A percentile compares a stretch with the other conserved stretches of the same genome.
Evolutionary conservation across 2,329 filamentous ascomycete genomes (phyloP).

Genomic region (Conoideocrella luteorostrata): DNA sequence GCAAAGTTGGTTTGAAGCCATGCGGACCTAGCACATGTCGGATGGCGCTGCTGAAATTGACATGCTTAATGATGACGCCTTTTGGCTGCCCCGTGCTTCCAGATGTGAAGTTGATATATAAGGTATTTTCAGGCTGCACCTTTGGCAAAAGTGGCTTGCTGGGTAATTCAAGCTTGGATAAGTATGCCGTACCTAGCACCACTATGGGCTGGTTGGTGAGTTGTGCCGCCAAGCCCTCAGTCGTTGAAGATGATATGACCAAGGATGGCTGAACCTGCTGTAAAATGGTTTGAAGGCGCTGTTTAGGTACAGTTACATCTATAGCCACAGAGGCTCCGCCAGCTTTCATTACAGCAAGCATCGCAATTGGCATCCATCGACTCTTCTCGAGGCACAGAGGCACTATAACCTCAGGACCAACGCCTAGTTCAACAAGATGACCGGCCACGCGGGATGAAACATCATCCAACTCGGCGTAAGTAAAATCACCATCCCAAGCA

Average conservation of each 20-base stretch:
- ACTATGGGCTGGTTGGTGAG: too few species aligned
- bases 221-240: slow-evolving; percentile 4
- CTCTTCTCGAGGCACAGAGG: slow-evolving; percentile 6
- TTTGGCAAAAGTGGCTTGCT: not conserved
- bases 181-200: too few species aligned
- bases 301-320: slow-evolving; percentile 12
- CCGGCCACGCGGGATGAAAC: slow-evolving; percentile 5
- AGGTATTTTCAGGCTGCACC: slow-evolving; percentile 2
- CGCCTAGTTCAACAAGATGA: slow-evolving; percentile 4
- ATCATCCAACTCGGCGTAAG: slow-evolving; percentile 24
- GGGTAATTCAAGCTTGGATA: too few species aligned
- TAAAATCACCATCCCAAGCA: slow-evolving; percentile 33
- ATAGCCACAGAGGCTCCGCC: slow-evolving; percentile 1
- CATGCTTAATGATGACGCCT: slow-evolving; percentile 17
- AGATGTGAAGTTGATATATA: slow-evolving; percentile 17
- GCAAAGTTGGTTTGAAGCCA: slow-evolving; percentile 1
- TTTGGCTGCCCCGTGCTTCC: slow-evolving; percentile 19
- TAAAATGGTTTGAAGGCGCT: slow-evolving; percentile 12
- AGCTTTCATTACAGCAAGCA: not conserved
- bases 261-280: slow-evolving; percentile 10
- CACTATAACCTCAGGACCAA: not conserved
- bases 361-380: slow-evolving; percentile 5
- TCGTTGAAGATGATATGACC: slow-evolving; percentile 12
- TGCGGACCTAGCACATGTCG: slow-evolving; percentile 8
- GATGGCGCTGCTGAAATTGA: slow-evolving; percentile 14